Evolutionary conservation across 495 filamentous ascomycete species (phyloP).

Genomic region (Peziza echinospora): DNA sequence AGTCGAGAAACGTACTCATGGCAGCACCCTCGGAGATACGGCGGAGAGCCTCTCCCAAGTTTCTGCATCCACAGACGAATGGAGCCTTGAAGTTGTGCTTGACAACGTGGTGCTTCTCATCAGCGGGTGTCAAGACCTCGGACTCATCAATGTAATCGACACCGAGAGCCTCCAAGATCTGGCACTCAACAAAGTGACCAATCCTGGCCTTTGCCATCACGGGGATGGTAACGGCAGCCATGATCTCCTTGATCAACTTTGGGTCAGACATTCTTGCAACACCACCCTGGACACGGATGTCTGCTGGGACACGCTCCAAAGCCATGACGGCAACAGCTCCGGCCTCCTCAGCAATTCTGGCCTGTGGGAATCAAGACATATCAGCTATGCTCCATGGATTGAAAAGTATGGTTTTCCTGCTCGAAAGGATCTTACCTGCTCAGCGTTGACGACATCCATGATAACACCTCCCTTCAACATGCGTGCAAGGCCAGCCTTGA

Average conservation of each 20-base stretch:
- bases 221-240: constrained; percentile 89
- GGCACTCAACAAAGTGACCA: constrained; percentile 93
- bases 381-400: background rate
- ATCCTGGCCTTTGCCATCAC: constrained; percentile 99
- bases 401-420: background rate
- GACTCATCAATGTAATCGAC: constrained; percentile 97
- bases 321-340: constrained; percentile 96
- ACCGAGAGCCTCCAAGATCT: constrained; percentile 84
- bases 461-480: constrained; percentile 99
- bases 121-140: constrained; percentile 90
- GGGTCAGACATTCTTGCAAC: constrained; percentile 97
- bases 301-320: constrained; percentile 88
- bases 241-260: constrained; percentile 85
- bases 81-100: constrained; percentile 66
- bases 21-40: constrained; percentile 86
- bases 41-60: constrained; percentile 81
- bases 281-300: constrained; percentile 80
- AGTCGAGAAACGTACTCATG: constrained; percentile 35
- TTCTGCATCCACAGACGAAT: constrained; percentile 93
- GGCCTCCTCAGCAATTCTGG: constrained; percentile 90
- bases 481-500: constrained; percentile 85
- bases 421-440: constrained; percentile 36
- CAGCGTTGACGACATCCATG: constrained; percentile 93
- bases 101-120: constrained; percentile 74
- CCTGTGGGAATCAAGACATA: constrained; percentile 24